Conservation (phyloP, 164 flowering plant species). For the Akebia trifoliata region DNA sequence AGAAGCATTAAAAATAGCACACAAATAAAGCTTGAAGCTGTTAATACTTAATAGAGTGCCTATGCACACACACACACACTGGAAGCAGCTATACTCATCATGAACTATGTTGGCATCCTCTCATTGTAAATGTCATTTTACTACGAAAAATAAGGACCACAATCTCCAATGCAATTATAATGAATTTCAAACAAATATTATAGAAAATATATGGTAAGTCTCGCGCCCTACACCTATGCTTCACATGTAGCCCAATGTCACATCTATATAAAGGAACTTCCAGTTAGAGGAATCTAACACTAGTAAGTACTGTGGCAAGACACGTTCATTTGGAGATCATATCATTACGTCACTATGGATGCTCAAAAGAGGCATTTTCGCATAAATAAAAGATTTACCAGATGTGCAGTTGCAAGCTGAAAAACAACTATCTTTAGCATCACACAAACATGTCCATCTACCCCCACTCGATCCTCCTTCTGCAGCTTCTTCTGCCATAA, state of each 20-base stretch:
- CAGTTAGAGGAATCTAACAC: neutral
- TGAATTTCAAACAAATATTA: neutral
- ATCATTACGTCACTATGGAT: too few relatives aligned
- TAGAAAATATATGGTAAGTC: neutral
- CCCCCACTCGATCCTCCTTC: too few relatives aligned
- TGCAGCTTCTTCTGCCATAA: constrained; percentile 20
- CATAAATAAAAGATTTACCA: too few relatives aligned
- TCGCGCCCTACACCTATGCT: too few relatives aligned
- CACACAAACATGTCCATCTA: too few relatives aligned
- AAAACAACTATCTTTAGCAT: too few relatives aligned
- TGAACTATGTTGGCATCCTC: too few relatives aligned
- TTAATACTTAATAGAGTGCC: neutral
- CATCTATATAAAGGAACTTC: neutral
- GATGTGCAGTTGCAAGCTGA: too few relatives aligned
- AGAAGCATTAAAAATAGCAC: constrained; percentile 13
- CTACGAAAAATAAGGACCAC: too few relatives aligned
- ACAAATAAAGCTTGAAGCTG: neutral
- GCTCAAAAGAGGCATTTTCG: too few relatives aligned
- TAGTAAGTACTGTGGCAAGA: neutral
- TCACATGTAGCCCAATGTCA: neutral
- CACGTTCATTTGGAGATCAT: neutral
- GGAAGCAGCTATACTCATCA: neutral
- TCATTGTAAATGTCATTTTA: too few relatives aligned
- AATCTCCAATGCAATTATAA: neutral
- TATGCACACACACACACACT: neutral